These are phyloP conservation scores for Phaeosphaeriaceae sp. DNA, from an alignment of 2,329 filamentous ascomycete genomes.

Conservation along the genomic window DNA sequence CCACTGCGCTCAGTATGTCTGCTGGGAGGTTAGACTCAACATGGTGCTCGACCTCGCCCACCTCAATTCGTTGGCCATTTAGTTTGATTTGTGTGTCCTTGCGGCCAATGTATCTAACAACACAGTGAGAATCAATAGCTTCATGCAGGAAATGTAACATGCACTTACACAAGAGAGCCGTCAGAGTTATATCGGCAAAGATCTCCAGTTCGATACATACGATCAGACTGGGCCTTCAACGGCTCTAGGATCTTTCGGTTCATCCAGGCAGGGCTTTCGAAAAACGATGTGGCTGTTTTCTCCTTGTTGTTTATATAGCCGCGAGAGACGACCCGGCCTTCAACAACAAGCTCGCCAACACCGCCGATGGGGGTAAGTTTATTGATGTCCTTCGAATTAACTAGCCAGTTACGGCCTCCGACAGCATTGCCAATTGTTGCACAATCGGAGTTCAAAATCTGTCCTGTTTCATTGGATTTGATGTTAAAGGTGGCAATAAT, in stretches of 20 bases:
- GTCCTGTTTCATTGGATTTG: slow-evolving; percentile 48
- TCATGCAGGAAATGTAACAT: no score
- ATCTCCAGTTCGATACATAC: slow-evolving; percentile 31
- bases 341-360: slow-evolving; percentile 45
- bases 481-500: slow-evolving; percentile 48
- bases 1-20: slow-evolving; percentile 42
- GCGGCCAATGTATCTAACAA: slow-evolving; percentile 34
- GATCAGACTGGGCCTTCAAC: slow-evolving; percentile 18
- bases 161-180: slow-evolving; percentile 24
- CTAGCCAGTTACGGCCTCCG: no score
- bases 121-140: no score
- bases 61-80: slow-evolving; percentile 38
- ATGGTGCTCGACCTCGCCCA: slow-evolving; percentile 38
- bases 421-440: no score
- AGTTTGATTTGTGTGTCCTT: slow-evolving; percentile 41
- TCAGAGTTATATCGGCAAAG: slow-evolving; percentile 25
- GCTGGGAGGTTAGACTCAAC: slow-evolving; percentile 42
- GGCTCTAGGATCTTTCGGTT: slow-evolving; percentile 5
- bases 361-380: slow-evolving; percentile 19
- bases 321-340: slow-evolving; percentile 56
- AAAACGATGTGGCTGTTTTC: slow-evolving; percentile 35
- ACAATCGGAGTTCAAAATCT: slow-evolving; percentile 30
- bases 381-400: no score
- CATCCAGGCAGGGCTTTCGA: slow-evolving; percentile 38
- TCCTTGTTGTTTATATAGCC: slow-evolving; percentile 32